Base-by-base conservation (phyloP, 257 asterid species). In the Echium plantagineum region DNA sequence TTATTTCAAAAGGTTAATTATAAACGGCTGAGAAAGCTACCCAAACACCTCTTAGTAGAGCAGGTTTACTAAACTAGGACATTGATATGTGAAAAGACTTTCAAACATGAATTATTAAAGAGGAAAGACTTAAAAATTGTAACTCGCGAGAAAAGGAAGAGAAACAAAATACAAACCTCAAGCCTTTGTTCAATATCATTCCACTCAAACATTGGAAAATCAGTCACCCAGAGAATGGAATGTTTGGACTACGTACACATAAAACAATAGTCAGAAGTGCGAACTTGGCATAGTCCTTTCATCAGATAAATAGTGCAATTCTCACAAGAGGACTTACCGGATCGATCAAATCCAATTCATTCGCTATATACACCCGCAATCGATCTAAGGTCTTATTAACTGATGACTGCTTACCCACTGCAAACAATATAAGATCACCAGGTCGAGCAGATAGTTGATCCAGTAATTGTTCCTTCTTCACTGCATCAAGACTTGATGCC, bases 141-240 rank as follows among this genome's bases (percentile, higher is more conserved):
- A 35, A 7, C 46, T 35, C 46, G 2, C 15, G 13, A 42, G 53
- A 28, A 48, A 42, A 18, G 63, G 53, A 28, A 48, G 31, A 18
- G 63, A 48, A 52, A n/a, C n/a, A n/a, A 68, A 59, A 55, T 28
- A 80, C 90, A 52, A 61, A 86, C 97, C 97, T 93, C 97, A 61
- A 93, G 77, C 80, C 97, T 86, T 78, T 78, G 86, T 66, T 93
- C 97, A 5, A 80, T 72, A 58, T 86, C 94, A 57, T 93, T 89
- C 97, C 96, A 89, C 91, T 89, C 97, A 35, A 93, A 93, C 99
- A 93, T 86, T 54, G 99, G 99, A 80, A 93, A 93, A 79, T 86
- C 99, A 60, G 97, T 93, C 75, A 93, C 91, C 99, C 99, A 93
- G 58, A 93, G 80, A 74, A 93, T 81, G 15, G 96, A 85, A 75